These are phyloP conservation scores for Wickerhamomyces silvicola DNA, from an alignment of 805 yeast species.

Conservation along the genomic window DNA sequence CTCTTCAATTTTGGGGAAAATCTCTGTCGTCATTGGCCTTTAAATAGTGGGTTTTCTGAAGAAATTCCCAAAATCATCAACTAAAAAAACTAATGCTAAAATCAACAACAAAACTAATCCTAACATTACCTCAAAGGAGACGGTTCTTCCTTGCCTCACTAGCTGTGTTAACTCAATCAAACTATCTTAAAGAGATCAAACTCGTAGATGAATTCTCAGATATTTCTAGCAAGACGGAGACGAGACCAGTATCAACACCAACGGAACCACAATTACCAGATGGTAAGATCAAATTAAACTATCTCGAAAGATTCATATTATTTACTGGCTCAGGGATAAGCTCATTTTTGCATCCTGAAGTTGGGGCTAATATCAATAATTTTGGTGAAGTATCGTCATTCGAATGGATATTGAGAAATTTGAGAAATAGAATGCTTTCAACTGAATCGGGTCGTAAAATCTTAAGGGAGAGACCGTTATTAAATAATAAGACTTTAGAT, in stretches of 20 bases:
- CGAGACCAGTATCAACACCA: conserved; percentile 20
- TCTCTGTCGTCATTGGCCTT: conserved; percentile 26
- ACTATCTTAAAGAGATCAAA: conserved; percentile 36
- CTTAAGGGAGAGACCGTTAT: conserved; percentile 73
- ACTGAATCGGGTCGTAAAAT: conserved; percentile 75
- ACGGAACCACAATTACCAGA: conserved; percentile 47
- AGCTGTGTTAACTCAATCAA: conserved; percentile 16
- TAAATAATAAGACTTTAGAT: conserved; percentile 66
- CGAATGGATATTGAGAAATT: conserved; percentile 51
- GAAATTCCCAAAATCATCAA: too few species aligned
- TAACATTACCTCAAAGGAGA: conserved; percentile 4
- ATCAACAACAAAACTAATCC: background rate
- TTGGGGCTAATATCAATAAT: conserved; percentile 70
- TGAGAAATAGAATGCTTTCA: conserved; percentile 68
- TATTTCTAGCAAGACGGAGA: conserved; percentile 26
- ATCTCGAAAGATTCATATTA: conserved; percentile 55
- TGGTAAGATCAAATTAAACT: conserved; percentile 72
- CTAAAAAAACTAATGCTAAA: conserved; percentile 10
- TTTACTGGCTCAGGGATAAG: conserved; percentile 72
- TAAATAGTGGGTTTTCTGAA: background rate
- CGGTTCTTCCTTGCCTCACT: conserved; percentile 11
- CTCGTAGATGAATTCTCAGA: conserved; percentile 57
- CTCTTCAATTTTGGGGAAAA: conserved; percentile 25
- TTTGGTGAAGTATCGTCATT: conserved; percentile 89
- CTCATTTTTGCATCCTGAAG: conserved; percentile 69